Evolutionary conservation across 1,284 basidiomycete species (phyloP).

Genomic region (Cutaneotrichosporon sp.): DNA sequence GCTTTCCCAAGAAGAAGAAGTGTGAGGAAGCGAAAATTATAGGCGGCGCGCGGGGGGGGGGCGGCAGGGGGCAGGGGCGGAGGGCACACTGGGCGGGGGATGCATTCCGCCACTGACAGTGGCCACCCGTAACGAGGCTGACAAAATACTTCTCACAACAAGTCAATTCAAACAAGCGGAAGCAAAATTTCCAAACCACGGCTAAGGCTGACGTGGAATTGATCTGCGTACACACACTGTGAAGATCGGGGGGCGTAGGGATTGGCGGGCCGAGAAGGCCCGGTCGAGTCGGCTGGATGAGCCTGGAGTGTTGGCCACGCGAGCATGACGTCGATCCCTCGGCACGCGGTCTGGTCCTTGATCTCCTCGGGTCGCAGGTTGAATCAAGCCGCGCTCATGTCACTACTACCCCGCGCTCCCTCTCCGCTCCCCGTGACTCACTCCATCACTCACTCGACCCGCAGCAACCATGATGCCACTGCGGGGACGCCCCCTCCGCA

Average conservation of each 20-base stretch:
- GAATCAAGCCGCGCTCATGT: conserved; percentile 12
- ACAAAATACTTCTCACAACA: neutral
- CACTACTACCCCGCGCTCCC: neutral
- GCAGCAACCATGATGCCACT: conserved; percentile 17
- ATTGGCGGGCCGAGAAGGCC: no score
- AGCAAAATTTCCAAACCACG: conserved; percentile 7
- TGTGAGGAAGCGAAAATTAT: conserved; percentile 17
- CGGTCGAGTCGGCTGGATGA: no score
- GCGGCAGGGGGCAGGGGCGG: neutral
- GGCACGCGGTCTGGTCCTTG: no score
- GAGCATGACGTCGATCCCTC: neutral
- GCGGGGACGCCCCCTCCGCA: conserved; percentile 15
- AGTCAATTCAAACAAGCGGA: conserved; percentile 1
- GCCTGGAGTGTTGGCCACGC: no score
- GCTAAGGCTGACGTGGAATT: conserved; percentile 8
- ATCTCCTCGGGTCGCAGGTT: no score
- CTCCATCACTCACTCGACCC: conserved; percentile 1
- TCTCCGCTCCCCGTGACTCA: neutral
- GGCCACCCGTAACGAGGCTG: neutral
- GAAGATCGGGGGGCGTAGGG: no score
- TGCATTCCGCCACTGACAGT: neutral
- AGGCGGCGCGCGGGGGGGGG: neutral
- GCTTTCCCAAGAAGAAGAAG: conserved; percentile 26
- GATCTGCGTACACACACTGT: no score
- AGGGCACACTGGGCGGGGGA: no score